Conservation (phyloP, 1,139 yeast species). For the Saccharomyces hybrid region DNA sequence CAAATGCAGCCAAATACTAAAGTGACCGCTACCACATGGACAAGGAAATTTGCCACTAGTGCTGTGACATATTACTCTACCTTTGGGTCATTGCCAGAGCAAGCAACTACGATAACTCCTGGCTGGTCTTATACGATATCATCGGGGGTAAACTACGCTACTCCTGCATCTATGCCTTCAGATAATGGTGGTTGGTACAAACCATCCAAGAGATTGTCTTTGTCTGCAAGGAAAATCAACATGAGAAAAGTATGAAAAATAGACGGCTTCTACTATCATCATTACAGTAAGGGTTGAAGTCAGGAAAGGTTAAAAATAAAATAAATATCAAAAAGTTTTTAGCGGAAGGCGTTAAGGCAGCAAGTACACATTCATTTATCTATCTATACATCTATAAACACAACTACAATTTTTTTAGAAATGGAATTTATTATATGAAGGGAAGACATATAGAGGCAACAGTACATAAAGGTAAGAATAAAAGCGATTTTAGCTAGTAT, state of each 20-base stretch:
- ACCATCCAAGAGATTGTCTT: constrained; percentile 32
- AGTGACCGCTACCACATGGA: constrained; percentile 61
- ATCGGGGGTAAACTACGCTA: constrained; percentile 60
- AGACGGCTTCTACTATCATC: neutral
- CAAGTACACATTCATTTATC: constrained; percentile 1
- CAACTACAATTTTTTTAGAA: neutral
- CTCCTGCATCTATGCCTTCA: constrained; percentile 60
- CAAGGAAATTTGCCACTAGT: constrained; percentile 56
- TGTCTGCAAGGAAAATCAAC: constrained; percentile 32
- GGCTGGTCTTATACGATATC: constrained; percentile 71
- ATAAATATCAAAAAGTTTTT: constrained; percentile 3
- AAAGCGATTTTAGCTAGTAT: constrained; percentile 9
- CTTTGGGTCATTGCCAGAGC: constrained; percentile 38
- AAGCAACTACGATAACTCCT: constrained; percentile 61
- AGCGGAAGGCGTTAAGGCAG: constrained; percentile 1
- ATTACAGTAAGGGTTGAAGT: neutral
- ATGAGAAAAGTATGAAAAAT: neutral
- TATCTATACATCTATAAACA: constrained; percentile 2
- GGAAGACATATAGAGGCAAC: neutral
- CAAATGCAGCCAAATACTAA: constrained; percentile 72
- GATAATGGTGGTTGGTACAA: constrained; percentile 45
- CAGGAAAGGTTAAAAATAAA: neutral
- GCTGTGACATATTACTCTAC: constrained; percentile 53
- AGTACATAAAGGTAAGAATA: neutral
- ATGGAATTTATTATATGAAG: neutral